Evolutionary conservation across 768 basidiomycete species (phyloP), one percentile per base, ranked within the genome.

Genomic region (Suillus americanus): DNA sequence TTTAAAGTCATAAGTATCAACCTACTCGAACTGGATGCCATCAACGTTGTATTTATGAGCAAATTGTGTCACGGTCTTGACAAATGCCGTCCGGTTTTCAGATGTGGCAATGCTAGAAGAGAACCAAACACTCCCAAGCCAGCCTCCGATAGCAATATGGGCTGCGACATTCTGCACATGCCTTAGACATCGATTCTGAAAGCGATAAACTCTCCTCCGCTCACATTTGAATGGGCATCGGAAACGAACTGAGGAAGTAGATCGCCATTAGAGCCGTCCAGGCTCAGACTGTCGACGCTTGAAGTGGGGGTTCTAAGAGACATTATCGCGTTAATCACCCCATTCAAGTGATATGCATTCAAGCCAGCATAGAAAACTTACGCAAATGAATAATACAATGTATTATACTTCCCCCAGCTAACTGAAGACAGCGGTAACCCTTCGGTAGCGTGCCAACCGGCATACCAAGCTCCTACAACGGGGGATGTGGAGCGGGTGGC

Each of bases 301-400:
- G 62, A 54, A 62, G 62, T 62, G 35, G 62, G n/a, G 10, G 16
- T 59, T 30, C 62, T 62, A 30, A 9, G 18, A 59, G 57, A 23
- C 33, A 23, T 23, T 8, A 59, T 20, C 3, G 3, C 28, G 12
- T 43, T 30, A 5, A 18, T 28, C 6, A n/a, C 3, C 16, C 33
- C 14, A 13, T 12, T 20, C n/a, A 38, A 16, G 37, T 12, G 2
- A 59, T 59, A 9, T 23, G 3, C 33, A 14, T 35, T 5, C 14
- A 48, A 43, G 28, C 33, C 7, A 20, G 13, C 12, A 25, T n/a
- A 30, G 18, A 14, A 35, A 16, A 59, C 57, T 78, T 68, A 88
- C 88, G 81, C 88, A 67, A 89, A 88, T 53, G 86, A 82, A 73
- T 87, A 89, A 30, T 79, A 82, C 75, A 88, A 67, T 54, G 83